Base-by-base conservation (phyloP, 2,329 filamentous ascomycete genomes). In the Penicillium occitanis region DNA sequence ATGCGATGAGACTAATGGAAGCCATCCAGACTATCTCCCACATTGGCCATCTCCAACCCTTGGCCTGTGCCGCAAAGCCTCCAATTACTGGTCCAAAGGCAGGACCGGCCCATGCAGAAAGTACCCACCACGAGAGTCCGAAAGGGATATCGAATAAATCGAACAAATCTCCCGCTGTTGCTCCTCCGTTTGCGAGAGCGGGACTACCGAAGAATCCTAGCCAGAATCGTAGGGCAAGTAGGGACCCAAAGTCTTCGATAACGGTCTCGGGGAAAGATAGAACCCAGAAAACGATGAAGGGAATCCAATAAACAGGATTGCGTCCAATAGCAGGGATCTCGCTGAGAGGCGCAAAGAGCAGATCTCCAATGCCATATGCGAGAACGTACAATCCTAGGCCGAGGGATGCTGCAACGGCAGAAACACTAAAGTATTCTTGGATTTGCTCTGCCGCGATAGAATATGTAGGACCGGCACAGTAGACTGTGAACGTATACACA, bases 241-340 rank as follows among this genome's bases (percentile, higher is more conserved):
- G 80, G 0, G 87, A 87, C 0, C 85, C 78, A 63, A 88, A 90
- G 77, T 87, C 7, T 8, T 44, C 17, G 6, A 19, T 44, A 44
- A 44, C 42, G 7, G 42, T n/a, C 17, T 44, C 42, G 0, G 89
- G 88, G n/a, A 91, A 83, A 5, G 84, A 86, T 8, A 92, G 76
- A 67, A 91, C 83, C 60, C 89, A 86, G 73, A 91, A 92, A 28
- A 91, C 79, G 66, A 85, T 84, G 79, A 91, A 89, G 11, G 88
- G 89, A 68, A 85, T 74, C 42, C 90, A 84, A 75, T 92, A 92
- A 5, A 89, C 84, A 0, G 86, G 85, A 71, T 88, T 91, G 4
- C 90, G 82, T 2, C 90, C 90, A 62, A 91, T 84, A 55, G 82
- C 73, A 0, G 89, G 88, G 25, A 92, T 85, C 76, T 92, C 90